Base-by-base conservation (phyloP, 2,329 filamentous ascomycete species). In the Cercospora sp. region DNA sequence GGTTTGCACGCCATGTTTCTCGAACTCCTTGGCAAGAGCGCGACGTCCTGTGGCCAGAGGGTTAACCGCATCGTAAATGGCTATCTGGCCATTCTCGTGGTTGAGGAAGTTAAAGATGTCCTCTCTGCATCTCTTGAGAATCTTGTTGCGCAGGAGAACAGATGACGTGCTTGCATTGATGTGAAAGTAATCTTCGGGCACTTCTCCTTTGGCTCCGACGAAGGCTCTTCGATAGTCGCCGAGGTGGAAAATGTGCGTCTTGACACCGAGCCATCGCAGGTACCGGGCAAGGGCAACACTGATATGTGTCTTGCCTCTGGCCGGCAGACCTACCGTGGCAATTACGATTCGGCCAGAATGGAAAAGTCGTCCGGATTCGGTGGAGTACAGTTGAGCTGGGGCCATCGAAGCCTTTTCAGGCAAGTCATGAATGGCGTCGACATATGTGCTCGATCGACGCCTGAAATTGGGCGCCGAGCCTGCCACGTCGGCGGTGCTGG, bases 31-130 rank as follows among this genome's bases (percentile, higher is more conserved):
- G 5, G 93, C 94, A 18, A 99, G 84, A 10, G 93, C 91, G 66
- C 90, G 88, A 58, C 95, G 89, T 16, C 93, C 94, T 67, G 87
- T 89, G 21, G 92, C 89, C 21, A 95, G 90, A 4, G 94, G 94
- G 76, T 99, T 99, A 18, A 99, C 96, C 30, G 96, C 95, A 80
- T 99, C 95, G 79, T 98, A 99, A 69, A 99, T 98, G 66, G 95
- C 95, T 65, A 99, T 94, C 78, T 99, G 95, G 12, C 95, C 95
- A 75, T 98, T 98, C 77, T 98, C 95, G 74, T 97, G 91, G 76
- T 98, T 96, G 55, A 99, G 83, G 85, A 97, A 99, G 65, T 91
- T 90, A 77, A 97, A 97, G 66, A 99, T 97, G 77, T 99, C 95
- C 78, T 98, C 94, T 68, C 95, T 89, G 74, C 95, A 99, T 79